These are phyloP conservation scores for Cladorrhinum sp. DNA, from an alignment of 2,329 filamentous ascomycete species.

Conservation along the genomic window DNA sequence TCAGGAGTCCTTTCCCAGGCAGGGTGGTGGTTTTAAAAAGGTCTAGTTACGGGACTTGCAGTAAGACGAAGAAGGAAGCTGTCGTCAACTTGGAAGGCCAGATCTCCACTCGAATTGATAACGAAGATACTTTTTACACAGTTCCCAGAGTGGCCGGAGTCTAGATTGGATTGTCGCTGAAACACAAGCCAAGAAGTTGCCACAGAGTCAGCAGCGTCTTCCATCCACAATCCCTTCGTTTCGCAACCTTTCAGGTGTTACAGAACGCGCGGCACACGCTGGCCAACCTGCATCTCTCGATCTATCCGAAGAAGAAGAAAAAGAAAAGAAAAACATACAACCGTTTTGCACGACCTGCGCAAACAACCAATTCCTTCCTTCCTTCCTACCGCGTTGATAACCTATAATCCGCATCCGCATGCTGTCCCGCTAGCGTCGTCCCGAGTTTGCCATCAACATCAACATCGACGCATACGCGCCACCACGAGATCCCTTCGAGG, in stretches of 20 bases:
- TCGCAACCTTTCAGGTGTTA: not conserved
- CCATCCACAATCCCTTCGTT: slow-evolving; percentile 7
- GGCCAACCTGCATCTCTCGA: not conserved
- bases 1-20: not conserved
- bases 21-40: not conserved
- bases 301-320: not conserved
- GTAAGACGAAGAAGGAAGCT: not conserved
- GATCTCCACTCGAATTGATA: not conserved
- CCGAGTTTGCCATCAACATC: not conserved
- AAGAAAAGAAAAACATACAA: not conserved
- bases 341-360: not conserved
- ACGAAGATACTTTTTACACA: not conserved
- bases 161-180: not conserved
- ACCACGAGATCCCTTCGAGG: slow-evolving; percentile 9
- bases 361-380: not conserved
- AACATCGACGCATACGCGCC: slow-evolving; percentile 2
- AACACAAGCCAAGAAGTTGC: not conserved
- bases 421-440: not conserved
- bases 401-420: not conserved
- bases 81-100: not conserved
- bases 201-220: not conserved
- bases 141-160: not conserved
- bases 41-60: not conserved
- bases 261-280: not conserved
- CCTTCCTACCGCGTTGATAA: not conserved